Percentiles rank a stretch among this genome's conserved stretches.
Conservation (phyloP, 768 basidiomycete genomes). For the Sistotremastrum suecicum region DNA sequence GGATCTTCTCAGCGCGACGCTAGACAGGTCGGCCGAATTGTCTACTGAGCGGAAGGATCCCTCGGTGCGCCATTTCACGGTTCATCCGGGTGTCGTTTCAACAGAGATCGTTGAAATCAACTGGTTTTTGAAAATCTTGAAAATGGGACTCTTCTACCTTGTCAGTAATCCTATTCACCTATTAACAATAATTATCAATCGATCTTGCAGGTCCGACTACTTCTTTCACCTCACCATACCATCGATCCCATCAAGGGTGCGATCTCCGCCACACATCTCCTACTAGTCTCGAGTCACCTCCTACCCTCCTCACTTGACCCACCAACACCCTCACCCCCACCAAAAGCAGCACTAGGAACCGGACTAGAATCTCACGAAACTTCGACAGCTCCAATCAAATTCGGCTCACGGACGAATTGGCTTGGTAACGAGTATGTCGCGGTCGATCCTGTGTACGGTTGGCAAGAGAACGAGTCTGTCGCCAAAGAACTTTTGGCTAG, state of each 20-base stretch:
- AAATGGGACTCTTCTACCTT: constrained; percentile 45
- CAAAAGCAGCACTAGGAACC: constrained; percentile 8
- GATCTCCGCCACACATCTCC: constrained; percentile 49
- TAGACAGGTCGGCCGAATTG: constrained; percentile 31
- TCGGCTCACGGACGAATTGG: constrained; percentile 40
- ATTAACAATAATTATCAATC: constrained; percentile 1
- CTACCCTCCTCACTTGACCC: constrained; percentile 22
- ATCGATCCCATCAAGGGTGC: constrained; percentile 53
- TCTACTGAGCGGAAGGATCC: constrained; percentile 8
- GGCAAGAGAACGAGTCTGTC: constrained; percentile 34
- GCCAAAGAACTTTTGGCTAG: constrained; percentile 34
- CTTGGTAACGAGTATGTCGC: constrained; percentile 44
- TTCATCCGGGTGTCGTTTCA: constrained; percentile 55
- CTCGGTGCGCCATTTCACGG: constrained; percentile 39
- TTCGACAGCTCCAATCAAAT: constrained; percentile 26
- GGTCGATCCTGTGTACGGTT: constrained; percentile 31
- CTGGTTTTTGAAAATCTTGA: constrained; percentile 30
- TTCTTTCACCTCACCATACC: constrained; percentile 55
- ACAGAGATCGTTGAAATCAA: constrained; percentile 36
- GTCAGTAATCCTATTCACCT: constrained; percentile 25
- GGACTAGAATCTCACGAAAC: constrained; percentile 7
- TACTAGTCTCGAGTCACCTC: constrained; percentile 40
- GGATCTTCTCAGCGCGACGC: constrained; percentile 43
- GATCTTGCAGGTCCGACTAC: constrained; percentile 41
- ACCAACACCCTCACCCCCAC: constrained; percentile 4